Percentiles rank a stretch among this genome's conserved stretches.
These are phyloP conservation scores for Hypoxylon crocopeplum DNA, from an alignment of 495 filamentous ascomycete genomes.

Conservation along the genomic window DNA sequence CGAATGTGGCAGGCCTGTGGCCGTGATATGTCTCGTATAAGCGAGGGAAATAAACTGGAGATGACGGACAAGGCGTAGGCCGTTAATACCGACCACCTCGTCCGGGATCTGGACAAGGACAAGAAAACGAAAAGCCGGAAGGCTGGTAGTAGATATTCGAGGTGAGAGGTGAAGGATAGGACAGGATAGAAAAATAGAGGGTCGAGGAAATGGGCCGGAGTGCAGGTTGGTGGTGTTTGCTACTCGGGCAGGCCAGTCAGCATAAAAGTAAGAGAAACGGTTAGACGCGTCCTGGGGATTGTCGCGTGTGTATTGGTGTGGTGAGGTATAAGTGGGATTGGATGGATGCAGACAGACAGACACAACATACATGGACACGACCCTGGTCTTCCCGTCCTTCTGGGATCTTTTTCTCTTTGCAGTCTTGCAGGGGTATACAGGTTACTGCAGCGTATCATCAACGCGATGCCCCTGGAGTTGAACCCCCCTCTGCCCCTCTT, in stretches of 20 bases:
- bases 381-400: constrained; percentile 30
- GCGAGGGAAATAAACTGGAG: constrained; percentile 23
- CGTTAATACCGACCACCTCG: constrained; percentile 21
- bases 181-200: constrained; percentile 26
- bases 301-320: constrained; percentile 21
- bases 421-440: constrained; percentile 32
- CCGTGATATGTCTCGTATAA: constrained; percentile 30
- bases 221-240: constrained; percentile 30
- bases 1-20: constrained; percentile 28
- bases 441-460: constrained; percentile 30
- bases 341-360: constrained; percentile 24
- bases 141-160: constrained; percentile 23
- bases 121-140: constrained; percentile 1
- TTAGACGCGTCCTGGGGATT: constrained; percentile 35
- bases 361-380: constrained; percentile 20
- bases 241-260: constrained; percentile 32
- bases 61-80: constrained; percentile 6
- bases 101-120: neutral
- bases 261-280: constrained; percentile 31
- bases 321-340: constrained; percentile 8
- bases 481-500: constrained; percentile 26
- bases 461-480: constrained; percentile 21
- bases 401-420: constrained; percentile 27
- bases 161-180: constrained; percentile 27
- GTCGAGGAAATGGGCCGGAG: constrained; percentile 25